These are phyloP conservation scores for Aspergillus sp. DNA, from an alignment of 2,329 filamentous ascomycete species.

Conservation along the genomic window DNA sequence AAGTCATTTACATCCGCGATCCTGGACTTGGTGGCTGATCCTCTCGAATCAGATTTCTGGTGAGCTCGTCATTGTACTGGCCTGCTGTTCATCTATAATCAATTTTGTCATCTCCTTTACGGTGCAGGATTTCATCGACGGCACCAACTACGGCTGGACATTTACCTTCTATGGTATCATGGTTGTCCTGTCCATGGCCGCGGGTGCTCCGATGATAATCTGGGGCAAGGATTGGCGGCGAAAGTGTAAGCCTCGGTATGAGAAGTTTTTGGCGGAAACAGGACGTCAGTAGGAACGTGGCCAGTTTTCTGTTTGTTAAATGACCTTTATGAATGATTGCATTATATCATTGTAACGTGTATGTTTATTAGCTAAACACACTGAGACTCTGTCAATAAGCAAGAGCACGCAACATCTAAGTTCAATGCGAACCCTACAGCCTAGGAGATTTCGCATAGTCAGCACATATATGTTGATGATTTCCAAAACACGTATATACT, in stretches of 20 bases:
- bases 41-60: conserved; percentile 33
- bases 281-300: neutral
- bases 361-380: neutral
- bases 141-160: conserved; percentile 33
- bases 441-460: too few relatives aligned
- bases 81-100: conserved; percentile 37
- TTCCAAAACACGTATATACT: too few relatives aligned
- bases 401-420: too few relatives aligned
- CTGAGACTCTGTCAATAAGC: too few relatives aligned
- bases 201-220: conserved; percentile 32
- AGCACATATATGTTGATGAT: too few relatives aligned
- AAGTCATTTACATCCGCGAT: neutral
- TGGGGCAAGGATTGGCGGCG: conserved; percentile 39
- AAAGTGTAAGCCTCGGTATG: conserved; percentile 28
- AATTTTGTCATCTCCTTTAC: conserved; percentile 43
- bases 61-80: conserved; percentile 41
- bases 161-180: conserved; percentile 41
- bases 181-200: conserved; percentile 27
- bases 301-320: neutral
- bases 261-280: conserved; percentile 28
- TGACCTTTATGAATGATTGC: neutral
- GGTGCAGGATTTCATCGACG: conserved; percentile 44
- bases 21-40: neutral
- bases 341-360: neutral
- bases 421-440: too few relatives aligned